These are phyloP conservation scores for Cryptococcus neoformans DNA, from an alignment of 1,284 basidiomycete species.

Conservation along the genomic window DNA sequence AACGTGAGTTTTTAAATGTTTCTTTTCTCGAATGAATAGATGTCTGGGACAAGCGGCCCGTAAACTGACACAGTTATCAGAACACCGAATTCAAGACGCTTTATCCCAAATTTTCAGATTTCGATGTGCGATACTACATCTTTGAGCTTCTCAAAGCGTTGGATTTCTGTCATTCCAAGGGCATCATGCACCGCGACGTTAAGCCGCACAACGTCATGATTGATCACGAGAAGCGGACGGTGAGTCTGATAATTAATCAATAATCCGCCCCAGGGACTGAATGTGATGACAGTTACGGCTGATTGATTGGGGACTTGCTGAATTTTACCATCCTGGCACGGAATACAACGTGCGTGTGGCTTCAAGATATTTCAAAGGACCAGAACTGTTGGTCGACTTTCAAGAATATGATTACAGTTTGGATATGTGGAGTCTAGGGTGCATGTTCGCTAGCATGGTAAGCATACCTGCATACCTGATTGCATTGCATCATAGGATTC, in stretches of 20 bases:
- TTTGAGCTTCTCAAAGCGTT: constrained; percentile 95
- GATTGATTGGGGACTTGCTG: constrained; percentile 98
- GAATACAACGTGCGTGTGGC: constrained; percentile 99
- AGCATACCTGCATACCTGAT: constrained; percentile 21
- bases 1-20: constrained; percentile 53
- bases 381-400: constrained; percentile 95
- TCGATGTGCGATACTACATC: constrained; percentile 96
- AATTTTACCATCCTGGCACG: constrained; percentile 97
- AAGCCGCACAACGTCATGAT: constrained; percentile 99
- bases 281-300: constrained; percentile 65
- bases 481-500: constrained; percentile 1
- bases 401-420: constrained; percentile 96
- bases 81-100: constrained; percentile 98
- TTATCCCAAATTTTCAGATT: constrained; percentile 92
- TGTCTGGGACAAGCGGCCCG: background rate
- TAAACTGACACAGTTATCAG: constrained; percentile 13
- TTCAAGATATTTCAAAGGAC: constrained; percentile 97
- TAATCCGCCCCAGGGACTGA: constrained; percentile 7
- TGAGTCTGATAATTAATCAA: constrained; percentile 40
- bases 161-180: constrained; percentile 97
- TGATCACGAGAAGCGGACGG: constrained; percentile 94
- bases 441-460: constrained; percentile 99
- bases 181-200: constrained; percentile 99
- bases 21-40: background rate
- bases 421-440: constrained; percentile 98